phyloP scores from a whole-genome alignment of 139 green algal species.

The Edaphochlamys debaryana region DNA sequence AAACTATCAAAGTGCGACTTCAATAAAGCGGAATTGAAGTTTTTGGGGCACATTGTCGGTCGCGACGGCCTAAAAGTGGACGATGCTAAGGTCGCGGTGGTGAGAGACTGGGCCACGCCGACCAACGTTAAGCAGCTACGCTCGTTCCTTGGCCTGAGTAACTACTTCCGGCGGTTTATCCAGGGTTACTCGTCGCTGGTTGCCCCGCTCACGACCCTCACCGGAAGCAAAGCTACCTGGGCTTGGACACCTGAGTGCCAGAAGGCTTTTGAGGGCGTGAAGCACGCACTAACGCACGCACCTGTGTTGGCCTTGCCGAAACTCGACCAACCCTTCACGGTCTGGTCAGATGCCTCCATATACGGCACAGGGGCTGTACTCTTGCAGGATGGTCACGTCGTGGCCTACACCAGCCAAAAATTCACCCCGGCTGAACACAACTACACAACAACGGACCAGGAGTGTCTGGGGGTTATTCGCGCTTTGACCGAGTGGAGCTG shows the following conservation, averaged over 20 bases:
- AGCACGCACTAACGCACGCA: slow-evolving; percentile 20
- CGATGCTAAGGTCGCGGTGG: not conserved
- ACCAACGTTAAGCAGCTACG: not conserved
- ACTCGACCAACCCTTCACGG: slow-evolving; percentile 22
- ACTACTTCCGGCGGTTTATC: slow-evolving; percentile 51
- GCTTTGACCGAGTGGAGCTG: slow-evolving; percentile 44
- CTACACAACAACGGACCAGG: slow-evolving; percentile 55
- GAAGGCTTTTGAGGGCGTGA: slow-evolving; percentile 8
- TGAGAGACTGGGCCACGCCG: not conserved
- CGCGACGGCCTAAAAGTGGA: not conserved
- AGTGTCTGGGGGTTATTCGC: slow-evolving; percentile 45
- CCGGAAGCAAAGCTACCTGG: not conserved
- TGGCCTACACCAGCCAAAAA: slow-evolving; percentile 48
- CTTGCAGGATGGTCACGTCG: slow-evolving; percentile 36
- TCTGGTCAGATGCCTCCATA: slow-evolving; percentile 41
- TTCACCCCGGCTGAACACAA: slow-evolving; percentile 48
- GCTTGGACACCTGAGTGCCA: not conserved
- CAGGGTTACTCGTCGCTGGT: slow-evolving; percentile 50
- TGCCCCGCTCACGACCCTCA: slow-evolving; percentile 49
- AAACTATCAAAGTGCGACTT: slow-evolving; percentile 62
- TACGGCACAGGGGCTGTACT: slow-evolving; percentile 42
- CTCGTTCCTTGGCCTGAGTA: not conserved
- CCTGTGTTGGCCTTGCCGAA: slow-evolving; percentile 40
- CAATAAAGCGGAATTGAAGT: not conserved
- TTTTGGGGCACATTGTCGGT: not conserved